Evolutionary conservation across 2,329 filamentous ascomycete species (phyloP), one percentile per base, ranked within the genome.

Genomic region (Plenodomus tracheiphilus): DNA sequence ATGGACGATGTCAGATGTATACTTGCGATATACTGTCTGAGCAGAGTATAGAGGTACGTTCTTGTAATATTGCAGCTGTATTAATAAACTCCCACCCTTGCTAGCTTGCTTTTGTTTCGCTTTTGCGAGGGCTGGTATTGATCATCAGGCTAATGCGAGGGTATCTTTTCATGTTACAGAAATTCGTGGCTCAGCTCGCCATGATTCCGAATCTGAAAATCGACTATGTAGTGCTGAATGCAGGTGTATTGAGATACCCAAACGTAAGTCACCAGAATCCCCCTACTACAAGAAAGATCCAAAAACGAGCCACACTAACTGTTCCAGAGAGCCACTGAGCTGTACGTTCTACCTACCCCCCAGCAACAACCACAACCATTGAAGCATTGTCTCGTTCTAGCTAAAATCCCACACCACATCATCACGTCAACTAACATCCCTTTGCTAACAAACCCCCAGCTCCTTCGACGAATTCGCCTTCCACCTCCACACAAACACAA

Each of bases 401-500:
- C n/a, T n/a, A n/a, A n/a, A n/a, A n/a, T n/a, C n/a, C n/a, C n/a
- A n/a, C n/a, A n/a, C n/a, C n/a, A n/a, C n/a, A n/a, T n/a, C n/a
- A n/a, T n/a, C n/a, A n/a, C n/a, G n/a, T n/a, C n/a, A n/a, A n/a
- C n/a, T n/a, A n/a, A 20, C 35, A 37, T 3, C 9, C 3, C 35
- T 6, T 8, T 18, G 35, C 8, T 10, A 4, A 20, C 15, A 5
- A 10, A n/a, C n/a, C 16, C 18, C 9, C 48, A 81, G 79, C 43
- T 78, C 79, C 6, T 83, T 80, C 61, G 69, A 76, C 25, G 73
- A 78, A 37, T 83, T 84, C 51, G 74, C 78, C 10, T 75, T 79
- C 51, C 81, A 84, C 56, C 71, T 84, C 4, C 75, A 81, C 45
- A 83, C 80, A 35, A 84, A 84, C 62, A 81, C 80, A 15, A 80